Evolutionary conservation across 345 rosid species (phyloP), one percentile per base, ranked within the genome.

Genomic region (Sonneratia alba): DNA sequence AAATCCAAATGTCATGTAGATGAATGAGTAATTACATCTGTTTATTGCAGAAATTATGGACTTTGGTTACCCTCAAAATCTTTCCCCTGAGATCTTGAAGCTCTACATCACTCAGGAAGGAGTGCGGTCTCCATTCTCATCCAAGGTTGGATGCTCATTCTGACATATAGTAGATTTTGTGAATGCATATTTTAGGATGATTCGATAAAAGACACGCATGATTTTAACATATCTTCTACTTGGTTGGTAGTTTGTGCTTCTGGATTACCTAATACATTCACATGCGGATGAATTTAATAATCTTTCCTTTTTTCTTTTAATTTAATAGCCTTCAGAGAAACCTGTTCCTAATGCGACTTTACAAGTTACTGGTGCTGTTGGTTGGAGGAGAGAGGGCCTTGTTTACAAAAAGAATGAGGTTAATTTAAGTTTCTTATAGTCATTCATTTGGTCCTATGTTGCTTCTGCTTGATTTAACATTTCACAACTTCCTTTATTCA

Each of bases 331-430:
- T 0, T 74, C 91, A 36, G 97, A 95, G 76, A 95, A 77, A 85
- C 91, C 97, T 71, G 96, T 92, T 55, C 99, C 99, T 32, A 95
- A 95, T 87, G 99, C 99, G 61, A 95, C 99, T 38, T 84, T 92
- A 78, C 99, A 95, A 95, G 99, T 92, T 80, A 95, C 97, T 0
- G 99, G 99, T 80, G 97, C 99, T 70, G 97, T 95, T 79, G 99
- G 99, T 70, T 95, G 97, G 97, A 87, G 97, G 71, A 90, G 99
- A 79, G 99, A 92, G 85, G 99, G 99, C 42, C 99, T 92, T 77
- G 81, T 73, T 79, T 92, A 95, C 78, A 96, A 95, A 78, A 92
- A 96, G 86, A 92, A 95, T 80, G 99, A 95, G 95, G 99, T 90
- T 75, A 83, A 72, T 73, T 36, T 67, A 19, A 63, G 67, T 62